Conservation (phyloP, 148 eudicot species). For the Camellia lanceoleosa region DNA sequence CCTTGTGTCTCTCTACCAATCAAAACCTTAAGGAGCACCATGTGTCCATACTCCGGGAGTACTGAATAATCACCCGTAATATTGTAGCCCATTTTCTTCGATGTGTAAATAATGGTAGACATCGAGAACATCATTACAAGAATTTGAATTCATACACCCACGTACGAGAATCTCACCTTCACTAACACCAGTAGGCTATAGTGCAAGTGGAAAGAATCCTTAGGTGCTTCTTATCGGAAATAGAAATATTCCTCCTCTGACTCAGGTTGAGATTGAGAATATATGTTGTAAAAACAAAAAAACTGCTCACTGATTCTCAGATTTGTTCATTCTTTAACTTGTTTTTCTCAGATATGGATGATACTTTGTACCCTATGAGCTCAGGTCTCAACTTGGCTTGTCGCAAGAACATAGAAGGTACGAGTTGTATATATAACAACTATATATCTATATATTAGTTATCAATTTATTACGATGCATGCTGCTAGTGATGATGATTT, state of each 20-base stretch:
- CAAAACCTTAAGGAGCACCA: too few species aligned
- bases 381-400: constrained; percentile 86
- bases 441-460: neutral
- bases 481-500: neutral
- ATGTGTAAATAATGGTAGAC: neutral
- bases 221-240: neutral
- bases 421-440: too few species aligned
- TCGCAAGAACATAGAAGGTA: constrained; percentile 89
- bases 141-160: neutral
- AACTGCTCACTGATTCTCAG: neutral
- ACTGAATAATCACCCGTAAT: too few species aligned
- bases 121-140: neutral
- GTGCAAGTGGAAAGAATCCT: neutral
- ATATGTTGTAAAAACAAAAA: neutral
- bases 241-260: neutral
- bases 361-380: constrained; percentile 87
- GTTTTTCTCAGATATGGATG: constrained; percentile 65
- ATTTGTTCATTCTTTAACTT: neutral
- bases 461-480: neutral
- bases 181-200: neutral
- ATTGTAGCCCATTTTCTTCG: neutral
- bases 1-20: too few species aligned
- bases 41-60: too few species aligned
- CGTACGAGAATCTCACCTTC: neutral
- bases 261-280: neutral